A percentile compares a stretch with the other conserved stretches of the same genome.
Evolutionary conservation across 805 yeast species (phyloP).

Genomic region (Hermanozyma aechmeae): DNA sequence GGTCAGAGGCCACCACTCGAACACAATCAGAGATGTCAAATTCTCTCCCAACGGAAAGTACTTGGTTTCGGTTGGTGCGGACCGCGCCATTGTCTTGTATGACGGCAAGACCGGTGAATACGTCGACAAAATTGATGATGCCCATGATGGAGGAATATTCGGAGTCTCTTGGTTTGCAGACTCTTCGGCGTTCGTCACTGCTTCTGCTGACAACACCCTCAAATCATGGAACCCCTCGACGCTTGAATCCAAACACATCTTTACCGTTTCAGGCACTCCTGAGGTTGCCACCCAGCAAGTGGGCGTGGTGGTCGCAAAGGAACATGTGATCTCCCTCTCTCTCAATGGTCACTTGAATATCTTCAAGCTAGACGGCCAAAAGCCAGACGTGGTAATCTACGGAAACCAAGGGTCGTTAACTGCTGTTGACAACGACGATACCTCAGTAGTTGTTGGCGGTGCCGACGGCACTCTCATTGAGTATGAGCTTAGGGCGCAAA

Average conservation of each 20-base stretch:
- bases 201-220: constrained; percentile 74
- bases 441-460: constrained; percentile 52
- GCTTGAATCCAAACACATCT: constrained; percentile 33
- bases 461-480: constrained; percentile 67
- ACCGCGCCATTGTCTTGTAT: constrained; percentile 65
- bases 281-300: constrained; percentile 59
- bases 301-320: constrained; percentile 63
- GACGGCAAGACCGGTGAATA: constrained; percentile 85
- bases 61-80: constrained; percentile 78
- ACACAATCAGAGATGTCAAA: constrained; percentile 71
- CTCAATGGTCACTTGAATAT: constrained; percentile 63
- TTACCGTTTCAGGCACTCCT: constrained; percentile 30
- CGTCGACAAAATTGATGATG: constrained; percentile 38
- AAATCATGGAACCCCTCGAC: constrained; percentile 51
- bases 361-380: constrained; percentile 30
- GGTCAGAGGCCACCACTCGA: constrained; percentile 65
- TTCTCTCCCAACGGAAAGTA: constrained; percentile 75
- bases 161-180: constrained; percentile 62
- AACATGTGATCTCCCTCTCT: constrained; percentile 55
- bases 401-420: constrained; percentile 87
- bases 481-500: no score
- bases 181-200: constrained; percentile 54
- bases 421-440: constrained; percentile 30
- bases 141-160: constrained; percentile 76
- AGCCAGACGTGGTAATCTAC: constrained; percentile 25